Evolutionary conservation across 352 stramenopile genomes (phyloP), one percentile per base, ranked within the genome.

Genomic region (Blastocystis sp.): DNA sequence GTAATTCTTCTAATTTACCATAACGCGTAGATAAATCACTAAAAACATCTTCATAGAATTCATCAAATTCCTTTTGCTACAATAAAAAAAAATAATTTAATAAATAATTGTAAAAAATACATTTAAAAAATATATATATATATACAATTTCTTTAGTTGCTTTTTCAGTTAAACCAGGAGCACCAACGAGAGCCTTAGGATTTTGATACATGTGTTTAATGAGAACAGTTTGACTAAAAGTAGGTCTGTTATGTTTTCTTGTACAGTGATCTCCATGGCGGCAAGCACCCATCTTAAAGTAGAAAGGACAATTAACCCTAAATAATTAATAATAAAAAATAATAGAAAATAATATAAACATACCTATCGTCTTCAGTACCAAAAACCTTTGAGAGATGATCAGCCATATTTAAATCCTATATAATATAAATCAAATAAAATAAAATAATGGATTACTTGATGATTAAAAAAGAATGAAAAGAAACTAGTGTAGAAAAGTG

Each of bases 231-330:
- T 94, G 86, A 39, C 79, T 93, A 70, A 98, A 97, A 21, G 92
- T 85, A 2, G 91, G 91, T 68, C 91, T 91, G 76, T 97, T 93
- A 70, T 99, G 92, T 65, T 94, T 75, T 33, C 92, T 80, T 42
- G 83, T 94, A 73, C 92, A 99, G 11, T 86, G 80, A 68, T 98
- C 91, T 11, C 88, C 90, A 66, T 99, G 91, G n/a, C 92, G 79
- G 68, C 92, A 99, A 21, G 89, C 89, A 28, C 91, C 92, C 42
- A 99, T 97, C 78, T 99, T 99, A 74, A 95, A 95, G 73, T 96
- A 99, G 72, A 98, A 99, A 41, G 91, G 88, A 72, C 92, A 99
- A 74, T 99, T 99, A 39, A 96, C 82, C 42, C 62, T 68, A 62
- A 24, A 27, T 41, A 13, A 48, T 18, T n/a, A 62, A 37, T 5